These are phyloP conservation scores for Pascua sp. DNA, from an alignment of 1,284 basidiomycete genomes.

Conservation along the genomic window DNA sequence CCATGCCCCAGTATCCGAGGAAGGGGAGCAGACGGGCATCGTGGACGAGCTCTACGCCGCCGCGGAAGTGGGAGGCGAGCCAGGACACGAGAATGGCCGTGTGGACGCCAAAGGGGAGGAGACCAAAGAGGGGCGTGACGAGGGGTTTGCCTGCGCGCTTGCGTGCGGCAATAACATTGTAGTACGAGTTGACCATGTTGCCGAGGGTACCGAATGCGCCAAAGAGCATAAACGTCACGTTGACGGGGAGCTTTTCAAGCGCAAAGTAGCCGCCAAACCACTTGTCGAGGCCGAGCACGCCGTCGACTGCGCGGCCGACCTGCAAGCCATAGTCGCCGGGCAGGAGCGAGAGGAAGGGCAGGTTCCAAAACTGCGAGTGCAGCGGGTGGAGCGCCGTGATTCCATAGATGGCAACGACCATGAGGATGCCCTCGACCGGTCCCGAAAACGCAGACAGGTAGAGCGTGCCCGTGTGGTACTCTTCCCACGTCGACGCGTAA, in stretches of 20 bases:
- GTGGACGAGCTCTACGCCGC: slow-evolving; percentile 53
- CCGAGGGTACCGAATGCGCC: slow-evolving; percentile 68
- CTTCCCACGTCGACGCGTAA: slow-evolving; percentile 86
- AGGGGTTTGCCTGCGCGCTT: slow-evolving; percentile 52
- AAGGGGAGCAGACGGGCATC: slow-evolving; percentile 75
- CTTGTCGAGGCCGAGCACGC: slow-evolving; percentile 26
- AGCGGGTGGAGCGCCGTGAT: slow-evolving; percentile 59
- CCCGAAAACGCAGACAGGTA: slow-evolving; percentile 93
- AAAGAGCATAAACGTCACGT: slow-evolving; percentile 84
- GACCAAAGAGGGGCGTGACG: slow-evolving; percentile 63
- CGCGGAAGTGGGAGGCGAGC: slow-evolving; percentile 62
- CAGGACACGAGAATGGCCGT: slow-evolving; percentile 70
- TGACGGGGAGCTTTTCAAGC: slow-evolving; percentile 63
- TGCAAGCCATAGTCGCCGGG: slow-evolving; percentile 23
- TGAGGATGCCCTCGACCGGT: slow-evolving; percentile 91
- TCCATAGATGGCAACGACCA: slow-evolving; percentile 74
- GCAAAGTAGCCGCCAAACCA: slow-evolving; percentile 19
- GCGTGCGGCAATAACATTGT: slow-evolving; percentile 65
- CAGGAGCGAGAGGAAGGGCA: slow-evolving; percentile 34
- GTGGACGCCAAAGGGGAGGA: slow-evolving; percentile 75
- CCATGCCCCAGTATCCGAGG: slow-evolving; percentile 84
- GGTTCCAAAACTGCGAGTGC: slow-evolving; percentile 75
- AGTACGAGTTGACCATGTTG: slow-evolving; percentile 78
- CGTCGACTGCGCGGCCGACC: slow-evolving; percentile 28
- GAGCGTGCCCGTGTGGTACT: slow-evolving; percentile 88